Conservation (phyloP, 2,329 filamentous ascomycete species). For the Aquanectria penicillioides region DNA sequence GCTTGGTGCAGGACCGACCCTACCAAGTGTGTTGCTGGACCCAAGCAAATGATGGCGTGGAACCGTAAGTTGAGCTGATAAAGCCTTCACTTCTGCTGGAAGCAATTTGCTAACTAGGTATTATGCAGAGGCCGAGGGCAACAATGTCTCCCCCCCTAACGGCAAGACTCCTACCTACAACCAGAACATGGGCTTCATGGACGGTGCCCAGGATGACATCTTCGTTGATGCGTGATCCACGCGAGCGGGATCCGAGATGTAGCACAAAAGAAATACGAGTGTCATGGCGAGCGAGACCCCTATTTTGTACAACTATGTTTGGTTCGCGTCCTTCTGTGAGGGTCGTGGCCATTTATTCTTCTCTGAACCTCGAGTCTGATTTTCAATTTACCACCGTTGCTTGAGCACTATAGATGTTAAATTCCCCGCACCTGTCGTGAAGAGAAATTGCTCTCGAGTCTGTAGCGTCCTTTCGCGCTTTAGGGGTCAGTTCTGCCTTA, state of each 20-base stretch:
- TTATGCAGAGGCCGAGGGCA: constrained; percentile 43
- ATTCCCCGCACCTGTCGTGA: neutral
- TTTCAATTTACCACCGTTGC: constrained; percentile 18
- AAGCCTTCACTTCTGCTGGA: neutral
- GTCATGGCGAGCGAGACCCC: too few species aligned
- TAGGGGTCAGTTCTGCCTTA: too few species aligned
- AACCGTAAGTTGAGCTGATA: constrained; percentile 47
- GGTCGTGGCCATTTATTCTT: constrained; percentile 4
- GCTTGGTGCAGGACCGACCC: constrained; percentile 54
- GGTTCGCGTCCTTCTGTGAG: constrained; percentile 18
- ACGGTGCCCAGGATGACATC: constrained; percentile 47
- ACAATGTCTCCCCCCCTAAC: constrained; percentile 44
- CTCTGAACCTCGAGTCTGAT: neutral
- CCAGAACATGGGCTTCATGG: constrained; percentile 46
- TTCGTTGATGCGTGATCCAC: constrained; percentile 24
- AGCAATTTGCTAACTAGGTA: neutral
- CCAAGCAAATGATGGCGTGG: constrained; percentile 62
- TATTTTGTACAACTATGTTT: constrained; percentile 10
- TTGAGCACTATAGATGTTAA: neutral
- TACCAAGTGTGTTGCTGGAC: constrained; percentile 55
- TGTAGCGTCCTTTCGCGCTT: too few species aligned
- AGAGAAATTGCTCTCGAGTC: too few species aligned
- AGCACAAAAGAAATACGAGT: neutral
- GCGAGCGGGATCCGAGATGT: too few species aligned
- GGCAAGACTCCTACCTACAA: constrained; percentile 46